Base-by-base conservation (phyloP, 1,139 yeast genomes). In the Arxiozyma slooffiae region DNA sequence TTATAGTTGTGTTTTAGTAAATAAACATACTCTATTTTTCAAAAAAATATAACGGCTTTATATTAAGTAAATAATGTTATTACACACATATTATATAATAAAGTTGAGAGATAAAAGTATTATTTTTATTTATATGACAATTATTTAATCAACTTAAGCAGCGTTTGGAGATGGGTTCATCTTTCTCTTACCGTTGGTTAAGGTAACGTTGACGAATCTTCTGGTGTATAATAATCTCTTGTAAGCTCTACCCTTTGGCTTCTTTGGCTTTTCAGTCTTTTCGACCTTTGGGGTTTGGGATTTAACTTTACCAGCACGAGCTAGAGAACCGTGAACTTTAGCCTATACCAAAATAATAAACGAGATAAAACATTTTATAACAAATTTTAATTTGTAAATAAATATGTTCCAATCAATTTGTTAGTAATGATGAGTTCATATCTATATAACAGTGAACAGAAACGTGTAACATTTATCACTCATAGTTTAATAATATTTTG, bases 241-340 rank as follows among this genome's bases (percentile, higher is more conserved):
- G 92, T 85, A 83, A 73, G 97, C 97, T 74, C 95, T 77, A 69
- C 85, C 86, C 75, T 79, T 78, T 73, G 85, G 85, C 66, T 76
- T 71, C 80, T 83, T 83, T 79, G 88, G 89, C 76, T 82, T 82
- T 77, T 83, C 89, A 71, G 80, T 78, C 76, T 83, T 83, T 72
- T 83, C 90, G 73, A 82, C 89, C 86, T 86, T 90, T 77, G 90
- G 97, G 80, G 90, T 85, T 79, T 82, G 89, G 76, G 97, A 90
- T 82, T 90, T 92, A 79, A 92, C 98, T 81, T 92, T 90, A 87
- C 98, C 98, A 81, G 98, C 98, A 89, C 97, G 97, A 82, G 98
- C 96, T 84, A 92, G 86, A 79, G 97, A 89, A 79, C 98, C 98
- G 96, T 92, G 95, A 80, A 85, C 95, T 83, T 86, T 86, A 81